phyloP scores from a whole-genome alignment of 331 rosid species.

The Saraca asoca region DNA sequence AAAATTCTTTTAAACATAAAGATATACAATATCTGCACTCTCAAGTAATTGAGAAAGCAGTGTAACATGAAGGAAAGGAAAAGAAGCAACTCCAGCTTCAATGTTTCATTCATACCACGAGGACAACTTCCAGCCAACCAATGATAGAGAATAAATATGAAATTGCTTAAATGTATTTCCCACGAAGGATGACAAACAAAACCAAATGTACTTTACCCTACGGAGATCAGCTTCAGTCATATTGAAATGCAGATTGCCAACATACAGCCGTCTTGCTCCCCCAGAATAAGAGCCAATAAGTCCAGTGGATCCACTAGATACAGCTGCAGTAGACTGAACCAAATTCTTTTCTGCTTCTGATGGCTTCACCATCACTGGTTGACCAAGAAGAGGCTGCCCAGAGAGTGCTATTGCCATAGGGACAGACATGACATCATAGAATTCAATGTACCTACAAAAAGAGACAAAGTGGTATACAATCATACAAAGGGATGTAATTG shows the following conservation, averaged over 20 bases:
- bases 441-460: slow-evolving; percentile 81
- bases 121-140: slow-evolving; percentile 26
- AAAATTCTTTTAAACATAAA: neutral
- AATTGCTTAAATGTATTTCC: slow-evolving; percentile 25
- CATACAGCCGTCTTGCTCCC: slow-evolving; percentile 92
- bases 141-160: slow-evolving; percentile 25
- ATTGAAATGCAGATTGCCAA: slow-evolving; percentile 84
- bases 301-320: slow-evolving; percentile 58
- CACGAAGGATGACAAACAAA: slow-evolving; percentile 14
- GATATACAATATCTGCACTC: slow-evolving; percentile 8
- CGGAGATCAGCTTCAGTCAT: slow-evolving; percentile 92
- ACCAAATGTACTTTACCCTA: slow-evolving; percentile 50
- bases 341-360: slow-evolving; percentile 99
- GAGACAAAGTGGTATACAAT: slow-evolving; percentile 29
- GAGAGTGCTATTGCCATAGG: slow-evolving; percentile 99
- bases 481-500: slow-evolving; percentile 7
- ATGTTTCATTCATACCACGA: slow-evolving; percentile 20
- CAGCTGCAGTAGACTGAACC: slow-evolving; percentile 80
- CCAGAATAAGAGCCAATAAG: slow-evolving; percentile 86
- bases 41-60: slow-evolving; percentile 3
- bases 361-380: slow-evolving; percentile 99
- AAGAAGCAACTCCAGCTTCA: neutral
- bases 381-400: slow-evolving; percentile 86
- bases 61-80: neutral
- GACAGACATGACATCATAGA: slow-evolving; percentile 93